Evolutionary conservation across 495 filamentous ascomycete species (phyloP).

Genomic region (Podospora anserina): DNA sequence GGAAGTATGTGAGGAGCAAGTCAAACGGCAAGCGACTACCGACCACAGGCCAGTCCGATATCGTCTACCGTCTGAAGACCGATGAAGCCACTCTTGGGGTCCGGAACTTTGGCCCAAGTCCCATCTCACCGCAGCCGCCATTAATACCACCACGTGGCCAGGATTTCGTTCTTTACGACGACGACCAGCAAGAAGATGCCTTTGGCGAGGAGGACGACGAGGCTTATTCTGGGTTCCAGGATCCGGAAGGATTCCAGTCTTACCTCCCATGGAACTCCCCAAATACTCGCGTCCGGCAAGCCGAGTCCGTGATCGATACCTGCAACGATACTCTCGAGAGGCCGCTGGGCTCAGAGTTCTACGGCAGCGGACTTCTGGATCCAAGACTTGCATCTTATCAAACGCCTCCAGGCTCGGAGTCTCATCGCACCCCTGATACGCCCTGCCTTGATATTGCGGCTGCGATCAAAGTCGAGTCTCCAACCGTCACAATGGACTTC

Average conservation of each 20-base stretch:
- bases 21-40: constrained; percentile 56
- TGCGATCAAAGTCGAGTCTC: constrained; percentile 13
- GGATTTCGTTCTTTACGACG: constrained; percentile 30
- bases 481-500: constrained; percentile 4
- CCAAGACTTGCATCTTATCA: constrained; percentile 20
- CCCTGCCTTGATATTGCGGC: not conserved
- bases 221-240: constrained; percentile 12
- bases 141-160: constrained; percentile 1
- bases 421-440: not conserved
- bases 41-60: not conserved
- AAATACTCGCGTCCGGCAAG: constrained; percentile 29
- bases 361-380: constrained; percentile 17
- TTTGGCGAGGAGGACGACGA: constrained; percentile 27
- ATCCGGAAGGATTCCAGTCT: constrained; percentile 16
- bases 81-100: constrained; percentile 1
- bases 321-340: constrained; percentile 24
- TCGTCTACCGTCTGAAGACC: constrained; percentile 9
- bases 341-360: not conserved
- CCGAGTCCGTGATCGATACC: constrained; percentile 28
- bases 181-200: constrained; percentile 14
- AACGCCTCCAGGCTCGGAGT: not conserved
- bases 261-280: constrained; percentile 37
- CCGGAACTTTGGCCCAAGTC: not conserved
- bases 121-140: constrained; percentile 11
- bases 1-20: constrained; percentile 83